Evolutionary conservation across 768 basidiomycete genomes (phyloP).

Genomic region (Coprinellus aureogranulatus): DNA sequence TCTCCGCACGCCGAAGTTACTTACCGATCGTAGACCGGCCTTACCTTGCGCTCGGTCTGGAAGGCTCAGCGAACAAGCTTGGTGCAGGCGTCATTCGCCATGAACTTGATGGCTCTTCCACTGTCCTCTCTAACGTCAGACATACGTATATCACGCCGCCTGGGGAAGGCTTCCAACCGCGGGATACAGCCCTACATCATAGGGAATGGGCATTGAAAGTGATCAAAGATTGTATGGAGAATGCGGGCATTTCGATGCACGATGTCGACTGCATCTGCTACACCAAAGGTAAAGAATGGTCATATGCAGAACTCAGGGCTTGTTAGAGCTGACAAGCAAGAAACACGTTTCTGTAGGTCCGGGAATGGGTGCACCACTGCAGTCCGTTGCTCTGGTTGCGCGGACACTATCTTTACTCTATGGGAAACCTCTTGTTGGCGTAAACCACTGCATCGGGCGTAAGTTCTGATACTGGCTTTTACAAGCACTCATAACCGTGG

Average conservation of each 20-base stretch:
- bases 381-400: slow-evolving; percentile 92
- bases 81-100: slow-evolving; percentile 93
- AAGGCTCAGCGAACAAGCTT: slow-evolving; percentile 97
- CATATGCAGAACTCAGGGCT: too few relatives aligned
- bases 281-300: slow-evolving; percentile 74
- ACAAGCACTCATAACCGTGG: not conserved
- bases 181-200: slow-evolving; percentile 95
- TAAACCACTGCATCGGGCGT: slow-evolving; percentile 99
- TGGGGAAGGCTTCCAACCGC: slow-evolving; percentile 94
- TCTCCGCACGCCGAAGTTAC: too few relatives aligned
- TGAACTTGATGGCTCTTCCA: slow-evolving; percentile 63
- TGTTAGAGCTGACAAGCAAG: too few relatives aligned
- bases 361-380: slow-evolving; percentile 98
- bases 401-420: slow-evolving; percentile 86
- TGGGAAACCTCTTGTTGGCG: slow-evolving; percentile 89
- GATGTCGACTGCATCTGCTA: slow-evolving; percentile 94
- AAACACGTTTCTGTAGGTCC: slow-evolving; percentile 63
- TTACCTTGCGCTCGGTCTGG: slow-evolving; percentile 89
- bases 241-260: slow-evolving; percentile 67
- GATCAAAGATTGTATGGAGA: slow-evolving; percentile 69
- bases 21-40: slow-evolving; percentile 50
- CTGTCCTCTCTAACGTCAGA: slow-evolving; percentile 86
- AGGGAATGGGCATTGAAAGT: slow-evolving; percentile 87
- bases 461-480: slow-evolving; percentile 27
- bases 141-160: slow-evolving; percentile 99